Evolutionary conservation across 2,329 filamentous ascomycete species (phyloP).

Genomic region (Polychaeton citri): DNA sequence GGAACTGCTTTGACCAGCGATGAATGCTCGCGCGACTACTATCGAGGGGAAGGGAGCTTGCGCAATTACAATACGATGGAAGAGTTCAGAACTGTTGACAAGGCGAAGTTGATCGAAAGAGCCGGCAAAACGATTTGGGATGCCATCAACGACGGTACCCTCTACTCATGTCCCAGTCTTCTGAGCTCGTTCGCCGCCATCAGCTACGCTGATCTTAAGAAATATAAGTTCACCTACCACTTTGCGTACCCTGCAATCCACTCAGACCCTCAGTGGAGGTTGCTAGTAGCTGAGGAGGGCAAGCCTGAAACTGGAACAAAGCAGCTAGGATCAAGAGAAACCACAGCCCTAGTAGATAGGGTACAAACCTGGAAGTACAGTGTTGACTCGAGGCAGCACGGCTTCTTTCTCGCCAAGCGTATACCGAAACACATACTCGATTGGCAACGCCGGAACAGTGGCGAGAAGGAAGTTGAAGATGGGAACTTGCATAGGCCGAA

Average conservation of each 20-base stretch:
- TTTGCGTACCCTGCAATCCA: constrained; percentile 92
- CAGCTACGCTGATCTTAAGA: constrained; percentile 91
- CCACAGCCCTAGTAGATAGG: constrained; percentile 62
- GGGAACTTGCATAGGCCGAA: constrained; percentile 25
- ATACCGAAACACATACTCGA: constrained; percentile 28
- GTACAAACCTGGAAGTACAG: constrained; percentile 80
- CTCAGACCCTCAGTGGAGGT: constrained; percentile 72
- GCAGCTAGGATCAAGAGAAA: constrained; percentile 54
- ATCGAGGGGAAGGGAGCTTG: constrained; percentile 83
- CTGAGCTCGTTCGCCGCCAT: constrained; percentile 80
- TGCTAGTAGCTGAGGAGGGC: constrained; percentile 25
- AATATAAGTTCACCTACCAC: constrained; percentile 96
- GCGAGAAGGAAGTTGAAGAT: constrained; percentile 17
- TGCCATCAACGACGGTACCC: constrained; percentile 89
- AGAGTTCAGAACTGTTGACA: constrained; percentile 77
- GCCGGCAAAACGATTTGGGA: constrained; percentile 90
- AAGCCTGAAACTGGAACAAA: constrained; percentile 28
- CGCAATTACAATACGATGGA: constrained; percentile 95
- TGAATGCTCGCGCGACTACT: constrained; percentile 53
- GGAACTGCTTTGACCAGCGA: constrained; percentile 73
- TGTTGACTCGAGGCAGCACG: constrained; percentile 71
- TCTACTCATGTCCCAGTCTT: constrained; percentile 87
- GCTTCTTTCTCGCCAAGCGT: constrained; percentile 91
- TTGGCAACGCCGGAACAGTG: constrained; percentile 19
- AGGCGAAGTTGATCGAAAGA: constrained; percentile 60